Percentiles rank a stretch among this genome's conserved stretches.
These are phyloP conservation scores for Hypoxylon lenormandii DNA, from an alignment of 495 filamentous ascomycete species.

Conservation along the genomic window DNA sequence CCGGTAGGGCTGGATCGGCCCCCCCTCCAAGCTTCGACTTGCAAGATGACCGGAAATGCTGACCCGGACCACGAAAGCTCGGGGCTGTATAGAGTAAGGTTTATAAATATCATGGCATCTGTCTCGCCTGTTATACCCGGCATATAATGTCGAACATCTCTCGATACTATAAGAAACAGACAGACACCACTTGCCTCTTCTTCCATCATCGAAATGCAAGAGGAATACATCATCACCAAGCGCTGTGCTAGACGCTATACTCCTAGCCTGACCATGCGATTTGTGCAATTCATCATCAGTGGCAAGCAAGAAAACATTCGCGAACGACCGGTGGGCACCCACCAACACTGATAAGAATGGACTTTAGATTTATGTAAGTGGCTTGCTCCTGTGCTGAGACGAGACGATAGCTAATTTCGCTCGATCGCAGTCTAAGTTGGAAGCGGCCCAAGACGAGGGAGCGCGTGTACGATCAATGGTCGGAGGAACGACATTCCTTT, in stretches of 20 bases:
- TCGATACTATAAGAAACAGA: neutral
- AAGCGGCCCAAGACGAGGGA: slow-evolving; percentile 1
- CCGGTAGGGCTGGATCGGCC: slow-evolving; percentile 33
- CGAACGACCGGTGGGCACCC: slow-evolving; percentile 38
- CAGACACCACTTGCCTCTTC: neutral
- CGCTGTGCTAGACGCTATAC: slow-evolving; percentile 31
- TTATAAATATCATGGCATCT: slow-evolving; percentile 18
- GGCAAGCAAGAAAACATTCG: slow-evolving; percentile 53
- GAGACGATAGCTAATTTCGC: slow-evolving; percentile 11
- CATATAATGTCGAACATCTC: neutral
- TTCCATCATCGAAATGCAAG: slow-evolving; percentile 27
- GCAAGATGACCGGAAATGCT: neutral
- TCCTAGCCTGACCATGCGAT: slow-evolving; percentile 40
- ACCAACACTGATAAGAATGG: slow-evolving; percentile 39
- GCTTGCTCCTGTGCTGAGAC: neutral
- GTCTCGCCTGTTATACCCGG: slow-evolving; percentile 3
- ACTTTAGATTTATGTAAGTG: slow-evolving; percentile 18
- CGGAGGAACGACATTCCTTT: slow-evolving; percentile 27
- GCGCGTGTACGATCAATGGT: slow-evolving; percentile 27
- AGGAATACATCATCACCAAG: slow-evolving; percentile 41
- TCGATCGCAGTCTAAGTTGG: slow-evolving; percentile 19
- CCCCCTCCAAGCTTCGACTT: slow-evolving; percentile 16
- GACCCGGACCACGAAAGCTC: neutral
- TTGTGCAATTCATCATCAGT: slow-evolving; percentile 49
- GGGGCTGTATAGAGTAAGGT: slow-evolving; percentile 5